A percentile compares a stretch with the other conserved stretches of the same genome.
These are phyloP conservation scores for Monosporascus sp. DNA, from an alignment of 2,329 filamentous ascomycete species.

Conservation along the genomic window DNA sequence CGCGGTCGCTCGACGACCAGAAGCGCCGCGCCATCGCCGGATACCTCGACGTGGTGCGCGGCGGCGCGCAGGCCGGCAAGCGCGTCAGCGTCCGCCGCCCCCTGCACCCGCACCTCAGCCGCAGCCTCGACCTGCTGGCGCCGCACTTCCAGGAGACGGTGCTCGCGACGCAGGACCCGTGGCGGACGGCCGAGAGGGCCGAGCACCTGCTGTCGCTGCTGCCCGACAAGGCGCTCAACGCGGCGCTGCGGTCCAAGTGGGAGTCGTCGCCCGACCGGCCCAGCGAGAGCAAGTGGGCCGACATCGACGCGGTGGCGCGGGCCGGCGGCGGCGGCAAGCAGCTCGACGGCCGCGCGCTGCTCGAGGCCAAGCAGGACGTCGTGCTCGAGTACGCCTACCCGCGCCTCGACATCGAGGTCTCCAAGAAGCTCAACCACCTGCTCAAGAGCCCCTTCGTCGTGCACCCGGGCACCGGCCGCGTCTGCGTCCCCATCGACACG, in stretches of 20 bases:
- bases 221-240: slow-evolving; percentile 71
- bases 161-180: slow-evolving; percentile 80
- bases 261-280: slow-evolving; percentile 71
- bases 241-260: slow-evolving; percentile 86
- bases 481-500: slow-evolving; percentile 92
- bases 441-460: slow-evolving; percentile 96
- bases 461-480: slow-evolving; percentile 86
- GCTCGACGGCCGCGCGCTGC: slow-evolving; percentile 67
- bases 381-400: slow-evolving; percentile 98
- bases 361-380: slow-evolving; percentile 91
- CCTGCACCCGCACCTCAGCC: slow-evolving; percentile 81
- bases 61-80: slow-evolving; percentile 80
- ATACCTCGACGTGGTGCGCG: slow-evolving; percentile 86
- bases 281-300: slow-evolving; percentile 82
- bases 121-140: slow-evolving; percentile 80
- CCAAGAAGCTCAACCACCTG: slow-evolving; percentile 96
- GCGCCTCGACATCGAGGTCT: slow-evolving; percentile 92
- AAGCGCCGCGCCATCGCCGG: slow-evolving; percentile 79
- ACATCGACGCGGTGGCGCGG: slow-evolving; percentile 83
- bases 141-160: slow-evolving; percentile 80
- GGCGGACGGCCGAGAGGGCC: slow-evolving; percentile 62
- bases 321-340: slow-evolving; percentile 60
- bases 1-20: slow-evolving; percentile 77
- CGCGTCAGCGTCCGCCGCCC: slow-evolving; percentile 80
- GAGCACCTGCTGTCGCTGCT: slow-evolving; percentile 79